Conservation (phyloP, 345 rosid species). For the Moringa oleifera region DNA sequence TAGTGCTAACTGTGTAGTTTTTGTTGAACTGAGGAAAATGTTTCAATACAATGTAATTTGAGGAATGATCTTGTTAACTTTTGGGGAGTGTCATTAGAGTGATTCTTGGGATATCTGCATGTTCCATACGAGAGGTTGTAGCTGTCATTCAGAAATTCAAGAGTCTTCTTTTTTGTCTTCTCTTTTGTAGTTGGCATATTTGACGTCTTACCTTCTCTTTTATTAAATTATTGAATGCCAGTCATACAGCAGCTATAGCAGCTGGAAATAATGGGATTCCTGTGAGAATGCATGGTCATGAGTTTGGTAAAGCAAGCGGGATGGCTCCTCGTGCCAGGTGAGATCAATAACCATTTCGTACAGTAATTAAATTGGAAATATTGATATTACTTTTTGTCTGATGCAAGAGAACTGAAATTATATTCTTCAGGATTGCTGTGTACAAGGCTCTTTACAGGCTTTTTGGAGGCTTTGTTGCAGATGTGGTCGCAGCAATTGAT, state of each 20-base stretch:
- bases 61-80: no score
- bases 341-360: slow-evolving; percentile 6
- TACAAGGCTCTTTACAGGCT: slow-evolving; percentile 95
- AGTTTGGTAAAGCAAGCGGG: slow-evolving; percentile 99
- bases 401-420: slow-evolving; percentile 1
- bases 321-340: slow-evolving; percentile 99
- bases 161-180: no score
- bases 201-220: slow-evolving; percentile 18
- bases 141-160: neutral
- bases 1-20: no score
- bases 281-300: slow-evolving; percentile 86
- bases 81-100: no score
- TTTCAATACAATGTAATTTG: no score
- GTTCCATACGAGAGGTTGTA: no score
- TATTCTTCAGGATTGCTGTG: slow-evolving; percentile 69
- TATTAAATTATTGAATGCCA: slow-evolving; percentile 22
- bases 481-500: slow-evolving; percentile 99
- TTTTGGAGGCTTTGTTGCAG: slow-evolving; percentile 94
- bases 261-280: slow-evolving; percentile 99
- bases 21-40: no score
- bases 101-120: no score
- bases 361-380: neutral
- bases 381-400: slow-evolving; percentile 6
- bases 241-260: slow-evolving; percentile 98
- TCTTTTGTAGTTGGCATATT: slow-evolving; percentile 7